phyloP scores from a whole-genome alignment of 176 grass and related monocot species.

The Zoysia japonica region DNA sequence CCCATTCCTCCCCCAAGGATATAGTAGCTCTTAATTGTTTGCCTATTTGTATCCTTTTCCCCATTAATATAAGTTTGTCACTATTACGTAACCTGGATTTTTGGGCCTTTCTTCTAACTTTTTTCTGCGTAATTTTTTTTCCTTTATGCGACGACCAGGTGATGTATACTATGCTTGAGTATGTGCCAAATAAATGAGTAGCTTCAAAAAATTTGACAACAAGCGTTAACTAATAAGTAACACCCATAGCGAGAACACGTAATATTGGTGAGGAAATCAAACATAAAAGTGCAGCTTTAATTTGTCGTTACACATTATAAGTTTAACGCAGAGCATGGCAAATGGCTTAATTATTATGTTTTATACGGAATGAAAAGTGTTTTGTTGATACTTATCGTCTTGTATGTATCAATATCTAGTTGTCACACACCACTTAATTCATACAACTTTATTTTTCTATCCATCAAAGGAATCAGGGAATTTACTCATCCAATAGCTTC shows the following conservation, averaged over 20 bases:
- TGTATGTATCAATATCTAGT: neutral
- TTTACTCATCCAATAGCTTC: neutral
- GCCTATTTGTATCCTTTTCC: neutral
- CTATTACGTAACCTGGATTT: neutral
- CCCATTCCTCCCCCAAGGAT: neutral
- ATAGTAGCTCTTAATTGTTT: slow-evolving; percentile 34
- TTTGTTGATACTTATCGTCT: neutral
- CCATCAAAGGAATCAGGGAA: neutral
- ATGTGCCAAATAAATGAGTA: neutral
- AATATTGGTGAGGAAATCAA: neutral
- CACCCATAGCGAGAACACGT: neutral
- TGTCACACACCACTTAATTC: neutral
- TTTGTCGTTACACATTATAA: neutral
- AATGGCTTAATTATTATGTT: too few relatives aligned
- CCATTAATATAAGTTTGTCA: neutral
- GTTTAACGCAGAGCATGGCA: too few relatives aligned
- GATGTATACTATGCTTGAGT: neutral
- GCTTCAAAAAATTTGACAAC: neutral
- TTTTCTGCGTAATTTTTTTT: neutral
- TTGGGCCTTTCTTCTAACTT: neutral
- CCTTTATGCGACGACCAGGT: too few relatives aligned
- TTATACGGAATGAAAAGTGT: neutral
- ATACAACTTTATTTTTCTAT: too few relatives aligned
- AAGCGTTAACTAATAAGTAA: neutral
- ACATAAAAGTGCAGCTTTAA: neutral